Conservation (phyloP, 164 flowering plant genomes). For the Magnolia changhungtana region DNA sequence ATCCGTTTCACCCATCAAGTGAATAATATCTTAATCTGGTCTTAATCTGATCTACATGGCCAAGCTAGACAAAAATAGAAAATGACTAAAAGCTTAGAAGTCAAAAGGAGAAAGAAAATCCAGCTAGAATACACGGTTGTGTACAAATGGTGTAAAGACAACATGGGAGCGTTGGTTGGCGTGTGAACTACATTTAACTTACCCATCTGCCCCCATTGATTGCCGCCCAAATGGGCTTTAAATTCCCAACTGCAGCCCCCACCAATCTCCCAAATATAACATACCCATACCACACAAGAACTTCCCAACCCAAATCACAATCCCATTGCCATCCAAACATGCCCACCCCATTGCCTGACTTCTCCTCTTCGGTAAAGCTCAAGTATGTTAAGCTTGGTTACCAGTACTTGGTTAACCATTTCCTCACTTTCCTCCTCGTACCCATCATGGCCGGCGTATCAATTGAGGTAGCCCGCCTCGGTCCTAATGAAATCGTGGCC, state of each 20-base stretch:
- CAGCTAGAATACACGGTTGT: not conserved
- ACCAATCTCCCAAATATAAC: not conserved
- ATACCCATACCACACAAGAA: not conserved
- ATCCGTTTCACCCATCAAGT: not conserved
- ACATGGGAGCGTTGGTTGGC: slow-evolving; percentile 12
- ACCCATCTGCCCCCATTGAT: slow-evolving; percentile 35
- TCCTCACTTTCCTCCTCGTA: slow-evolving; percentile 40
- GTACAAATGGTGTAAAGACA: not conserved
- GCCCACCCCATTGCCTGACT: slow-evolving; percentile 32
- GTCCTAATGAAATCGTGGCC: slow-evolving; percentile 40
- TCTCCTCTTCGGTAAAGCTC: slow-evolving; percentile 53
- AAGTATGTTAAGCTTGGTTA: slow-evolving; percentile 65
- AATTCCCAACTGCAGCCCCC: slow-evolving; percentile 9
- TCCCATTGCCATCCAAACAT: not conserved
- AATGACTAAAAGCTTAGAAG: not conserved
- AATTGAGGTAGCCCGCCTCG: slow-evolving; percentile 34
- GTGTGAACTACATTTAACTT: slow-evolving; percentile 21
- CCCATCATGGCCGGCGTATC: slow-evolving; percentile 36
- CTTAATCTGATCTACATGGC: not conserved
- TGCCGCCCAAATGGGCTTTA: slow-evolving; percentile 22
- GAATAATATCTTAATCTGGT: not conserved
- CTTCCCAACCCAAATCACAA: not conserved
- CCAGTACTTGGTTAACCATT: slow-evolving; percentile 57
- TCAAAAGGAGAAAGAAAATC: not conserved
- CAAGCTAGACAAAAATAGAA: not conserved